Evolutionary conservation across 805 yeast species (phyloP).

Genomic region (Pichia eremophila): DNA sequence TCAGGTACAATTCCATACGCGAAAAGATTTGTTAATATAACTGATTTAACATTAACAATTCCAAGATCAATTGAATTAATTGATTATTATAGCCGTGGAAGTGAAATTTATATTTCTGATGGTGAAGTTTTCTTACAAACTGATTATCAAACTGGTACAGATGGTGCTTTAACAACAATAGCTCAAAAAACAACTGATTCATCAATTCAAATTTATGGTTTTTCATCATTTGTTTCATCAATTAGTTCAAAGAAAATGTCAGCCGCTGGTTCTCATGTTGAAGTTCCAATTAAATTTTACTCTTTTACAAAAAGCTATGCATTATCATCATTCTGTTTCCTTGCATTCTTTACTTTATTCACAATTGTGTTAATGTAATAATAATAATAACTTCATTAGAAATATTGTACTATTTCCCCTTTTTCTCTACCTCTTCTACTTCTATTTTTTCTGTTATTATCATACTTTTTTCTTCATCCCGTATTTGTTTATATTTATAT

Average conservation of each 20-base stretch:
- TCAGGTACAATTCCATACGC: conserved; percentile 28
- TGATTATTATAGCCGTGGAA: conserved; percentile 8
- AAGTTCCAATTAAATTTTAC: not conserved
- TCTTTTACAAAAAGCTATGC: not conserved
- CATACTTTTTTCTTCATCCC: not conserved
- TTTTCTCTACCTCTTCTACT: no score
- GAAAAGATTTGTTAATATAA: conserved; percentile 13
- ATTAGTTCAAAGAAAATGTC: not conserved
- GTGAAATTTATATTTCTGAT: conserved; percentile 18
- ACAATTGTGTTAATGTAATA: not conserved
- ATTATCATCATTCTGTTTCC: not conserved
- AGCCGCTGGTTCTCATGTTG: conserved; percentile 1
- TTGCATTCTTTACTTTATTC: not conserved
- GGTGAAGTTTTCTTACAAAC: conserved; percentile 23
- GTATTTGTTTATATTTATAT: no score
- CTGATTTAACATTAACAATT: conserved; percentile 22
- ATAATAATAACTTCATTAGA: not conserved
- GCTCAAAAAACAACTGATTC: not conserved
- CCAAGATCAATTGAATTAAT: conserved; percentile 12
- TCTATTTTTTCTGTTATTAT: no score
- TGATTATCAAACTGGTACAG: not conserved
- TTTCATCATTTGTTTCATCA: conserved; percentile 7
- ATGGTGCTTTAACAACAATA: not conserved
- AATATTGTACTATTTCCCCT: not conserved
- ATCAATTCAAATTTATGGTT: conserved; percentile 7